Evolutionary conservation across 164 flowering plant genomes (phyloP), one percentile per base, ranked within the genome.

Genomic region (Amborella trichopoda): DNA sequence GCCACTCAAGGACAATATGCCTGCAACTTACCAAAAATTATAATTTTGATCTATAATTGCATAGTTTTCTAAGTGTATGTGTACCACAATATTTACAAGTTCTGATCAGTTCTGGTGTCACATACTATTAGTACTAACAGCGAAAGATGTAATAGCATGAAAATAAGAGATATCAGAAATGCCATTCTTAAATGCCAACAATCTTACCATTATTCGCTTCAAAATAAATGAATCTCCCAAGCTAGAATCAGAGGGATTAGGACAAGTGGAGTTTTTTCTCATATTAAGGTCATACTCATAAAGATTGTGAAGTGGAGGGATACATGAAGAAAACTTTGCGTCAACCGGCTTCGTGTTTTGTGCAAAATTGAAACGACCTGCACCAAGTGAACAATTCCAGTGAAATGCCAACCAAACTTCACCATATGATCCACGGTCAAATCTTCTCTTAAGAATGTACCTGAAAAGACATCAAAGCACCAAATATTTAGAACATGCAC

Each of bases 341-440:
- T n/a, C n/a, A n/a, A n/a, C n/a, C n/a, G n/a, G n/a, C n/a, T n/a
- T n/a, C n/a, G n/a, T n/a, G n/a, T n/a, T n/a, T n/a, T n/a, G n/a
- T n/a, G n/a, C n/a, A n/a, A n/a, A 40, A 10, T 45, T 52, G 41
- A 65, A 50, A 51, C 63, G 41, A 58, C 61, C 59, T n/a, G 34
- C 59, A 14, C 53, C 73, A 40, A 67, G 66, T 48, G 80, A 69
- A 59, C 83, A 77, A 50, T 87, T 75, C 94, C 94, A 81, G 51
- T 74, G 67, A 64, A 78, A 75, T 46, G 96, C 96, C 68, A 91
- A 61, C 96, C 96, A 91, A 63, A 88, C 99, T 68, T 91, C 99
- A 61, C 99, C 99, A 76, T 67, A 91, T 38, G 96, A 70, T 61
- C 99, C 99, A 55, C 81, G 95, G 45, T 70, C 88, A 74, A 78